phyloP scores from a whole-genome alignment of 2,329 filamentous ascomycete genomes.

The Aspergillus tanneri region DNA sequence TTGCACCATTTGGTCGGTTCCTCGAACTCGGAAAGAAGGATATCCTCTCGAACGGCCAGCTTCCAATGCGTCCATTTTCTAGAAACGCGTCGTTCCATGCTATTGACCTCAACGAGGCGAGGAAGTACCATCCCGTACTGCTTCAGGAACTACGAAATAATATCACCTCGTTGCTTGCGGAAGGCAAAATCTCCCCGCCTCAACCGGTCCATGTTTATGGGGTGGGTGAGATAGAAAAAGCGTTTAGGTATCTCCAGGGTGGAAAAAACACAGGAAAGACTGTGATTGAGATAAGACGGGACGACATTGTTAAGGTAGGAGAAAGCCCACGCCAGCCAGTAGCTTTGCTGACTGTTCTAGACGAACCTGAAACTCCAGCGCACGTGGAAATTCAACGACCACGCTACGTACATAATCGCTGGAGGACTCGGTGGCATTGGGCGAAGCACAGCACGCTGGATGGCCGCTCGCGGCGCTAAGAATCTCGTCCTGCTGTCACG shows the following conservation, averaged over 20 bases:
- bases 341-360: not conserved
- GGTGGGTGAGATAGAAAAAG: constrained; percentile 29
- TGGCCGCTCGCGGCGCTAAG: constrained; percentile 11
- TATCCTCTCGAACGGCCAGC: constrained; percentile 2
- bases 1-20: constrained; percentile 10
- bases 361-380: constrained; percentile 1
- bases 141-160: not conserved
- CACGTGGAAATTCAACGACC: constrained; percentile 1
- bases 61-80: constrained; percentile 22
- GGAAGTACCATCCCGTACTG: not conserved
- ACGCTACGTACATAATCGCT: constrained; percentile 16
- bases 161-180: constrained; percentile 11
- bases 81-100: constrained; percentile 9
- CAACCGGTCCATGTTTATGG: constrained; percentile 28
- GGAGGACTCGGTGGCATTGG: constrained; percentile 21
- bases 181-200: constrained; percentile 30
- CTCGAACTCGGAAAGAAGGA: constrained; percentile 19
- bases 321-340: not conserved
- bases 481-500: constrained; percentile 16
- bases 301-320: constrained; percentile 11
- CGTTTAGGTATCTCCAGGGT: constrained; percentile 32
- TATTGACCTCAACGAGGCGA: constrained; percentile 8
- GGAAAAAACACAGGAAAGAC: constrained; percentile 44
- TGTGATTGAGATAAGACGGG: constrained; percentile 21
- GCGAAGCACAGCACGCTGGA: constrained; percentile 7